Evolutionary conservation across 768 basidiomycete species (phyloP), one percentile per base, ranked within the genome.

Genomic region (Collybiopsis confluens): DNA sequence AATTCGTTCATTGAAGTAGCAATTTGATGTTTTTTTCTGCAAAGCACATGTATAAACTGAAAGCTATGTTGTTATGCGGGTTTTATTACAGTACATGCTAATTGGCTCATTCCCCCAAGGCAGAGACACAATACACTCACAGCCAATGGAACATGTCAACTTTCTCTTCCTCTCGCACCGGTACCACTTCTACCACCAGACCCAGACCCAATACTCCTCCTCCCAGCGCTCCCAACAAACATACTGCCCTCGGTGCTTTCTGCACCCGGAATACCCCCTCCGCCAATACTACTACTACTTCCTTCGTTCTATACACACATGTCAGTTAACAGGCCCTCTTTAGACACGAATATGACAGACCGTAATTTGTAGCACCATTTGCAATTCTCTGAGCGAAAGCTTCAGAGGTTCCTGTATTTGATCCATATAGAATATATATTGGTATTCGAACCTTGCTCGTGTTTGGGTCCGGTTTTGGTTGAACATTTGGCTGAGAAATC

Each of bases 321-420:
- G n/a, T 47, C 8, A 47, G 45, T 18, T 35, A 4, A 36, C 8
- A 36, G 9, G 10, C 6, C 18, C 13, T 11, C 48, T 8, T 27
- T 24, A 21, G 38, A 23, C 9, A n/a, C 2, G 16, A 28, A 30
- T 21, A 13, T 13, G 20, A 45, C 48, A n/a, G 54, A 75, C 74
- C 76, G 57, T 73, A 66, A 3, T 59, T 56, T 1, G 64, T 52
- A 2, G 74, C 75, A 40, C 69, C 70, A 37, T 65, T 69, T 7
- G 71, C 73, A 18, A 79, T 62, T 23, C 75, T 61, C 61, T 75
- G 72, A 13, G 77, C 76, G 53, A 80, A 78, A 27, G 70, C 68
- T 61, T 80, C 75, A 23, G 71, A 77, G 0, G 76, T 74, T 9
- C 77, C 78, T 7, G 76, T 71, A 63, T 80, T 80, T 27, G 74